A percentile compares a stretch with the other conserved stretches of the same genome.
These are phyloP conservation scores for Fusarium siculi DNA, from an alignment of 2,329 filamentous ascomycete genomes.

Conservation along the genomic window DNA sequence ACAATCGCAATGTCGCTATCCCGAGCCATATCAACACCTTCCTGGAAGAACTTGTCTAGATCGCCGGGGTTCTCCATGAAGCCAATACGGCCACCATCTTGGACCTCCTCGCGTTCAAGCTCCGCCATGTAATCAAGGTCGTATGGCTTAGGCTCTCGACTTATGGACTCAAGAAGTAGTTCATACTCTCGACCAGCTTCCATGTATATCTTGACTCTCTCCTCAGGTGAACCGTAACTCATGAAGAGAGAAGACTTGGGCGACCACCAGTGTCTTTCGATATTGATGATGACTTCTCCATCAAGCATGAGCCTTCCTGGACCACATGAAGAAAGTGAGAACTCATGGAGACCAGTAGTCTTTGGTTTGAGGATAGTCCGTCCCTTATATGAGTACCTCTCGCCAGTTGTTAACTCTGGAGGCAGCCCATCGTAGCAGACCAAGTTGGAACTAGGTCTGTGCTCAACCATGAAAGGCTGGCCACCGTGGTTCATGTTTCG, in stretches of 20 bases:
- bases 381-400: slow-evolving; percentile 28
- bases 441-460: slow-evolving; percentile 25
- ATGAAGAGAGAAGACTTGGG: slow-evolving; percentile 31
- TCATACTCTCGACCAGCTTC: slow-evolving; percentile 15
- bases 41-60: slow-evolving; percentile 15
- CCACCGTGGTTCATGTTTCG: slow-evolving; percentile 23
- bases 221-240: slow-evolving; percentile 28
- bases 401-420: slow-evolving; percentile 23
- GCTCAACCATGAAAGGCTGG: slow-evolving; percentile 23
- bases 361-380: slow-evolving; percentile 13
- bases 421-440: slow-evolving; percentile 31
- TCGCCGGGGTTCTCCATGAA: slow-evolving; percentile 29
- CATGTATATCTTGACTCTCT: slow-evolving; percentile 21
- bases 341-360: slow-evolving; percentile 16
- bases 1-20: background rate
- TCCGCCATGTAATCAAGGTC: slow-evolving; percentile 18
- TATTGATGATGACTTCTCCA: slow-evolving; percentile 19
- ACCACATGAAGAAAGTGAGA: slow-evolving; percentile 21
- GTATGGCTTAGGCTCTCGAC: slow-evolving; percentile 27
- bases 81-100: slow-evolving; percentile 27
- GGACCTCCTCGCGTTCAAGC: slow-evolving; percentile 25
- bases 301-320: slow-evolving; percentile 21
- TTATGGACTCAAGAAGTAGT: slow-evolving; percentile 20
- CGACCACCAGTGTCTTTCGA: slow-evolving; percentile 31
- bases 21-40: background rate